phyloP scores from a whole-genome alignment of 2,329 filamentous ascomycete genomes.

The Dryadomyces sulphureus region DNA sequence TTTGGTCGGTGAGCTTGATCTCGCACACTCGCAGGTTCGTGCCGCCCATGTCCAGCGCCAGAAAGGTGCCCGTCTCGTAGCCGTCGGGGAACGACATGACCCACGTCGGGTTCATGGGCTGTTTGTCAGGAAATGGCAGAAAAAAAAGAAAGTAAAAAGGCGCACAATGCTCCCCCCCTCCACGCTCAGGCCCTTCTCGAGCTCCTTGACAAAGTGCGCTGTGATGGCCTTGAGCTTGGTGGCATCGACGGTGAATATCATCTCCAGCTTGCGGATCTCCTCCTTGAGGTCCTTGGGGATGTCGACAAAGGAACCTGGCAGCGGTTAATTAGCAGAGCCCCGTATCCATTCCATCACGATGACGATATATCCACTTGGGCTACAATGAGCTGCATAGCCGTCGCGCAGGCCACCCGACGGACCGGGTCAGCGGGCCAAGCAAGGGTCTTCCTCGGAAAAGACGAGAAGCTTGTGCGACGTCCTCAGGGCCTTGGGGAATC shows the following conservation, averaged over 20 bases:
- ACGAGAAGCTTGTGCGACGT: neutral
- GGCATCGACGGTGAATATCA: slow-evolving; percentile 64
- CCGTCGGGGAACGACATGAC: slow-evolving; percentile 82
- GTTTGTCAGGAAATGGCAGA: no score
- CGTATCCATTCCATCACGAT: neutral
- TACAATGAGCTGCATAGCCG: neutral
- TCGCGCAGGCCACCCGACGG: neutral
- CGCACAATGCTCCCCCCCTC: slow-evolving; percentile 88
- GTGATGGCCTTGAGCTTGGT: slow-evolving; percentile 81
- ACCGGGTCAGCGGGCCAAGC: neutral
- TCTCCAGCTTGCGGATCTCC: slow-evolving; percentile 74
- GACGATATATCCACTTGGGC: neutral
- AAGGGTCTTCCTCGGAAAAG: no score
- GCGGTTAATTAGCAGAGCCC: neutral
- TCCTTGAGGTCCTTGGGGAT: slow-evolving; percentile 68
- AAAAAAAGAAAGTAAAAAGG: slow-evolving; percentile 10
- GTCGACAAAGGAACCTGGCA: slow-evolving; percentile 73
- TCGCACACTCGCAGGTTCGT: slow-evolving; percentile 93
- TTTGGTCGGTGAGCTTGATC: slow-evolving; percentile 73
- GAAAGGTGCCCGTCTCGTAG: slow-evolving; percentile 71
- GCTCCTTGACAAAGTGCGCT: slow-evolving; percentile 75
- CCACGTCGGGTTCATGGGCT: slow-evolving; percentile 98
- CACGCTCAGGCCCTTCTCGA: slow-evolving; percentile 72
- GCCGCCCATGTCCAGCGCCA: slow-evolving; percentile 90
- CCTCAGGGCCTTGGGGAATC: neutral